phyloP scores from a whole-genome alignment of 2,329 filamentous ascomycete genomes.

The Aspergillus sp. region DNA sequence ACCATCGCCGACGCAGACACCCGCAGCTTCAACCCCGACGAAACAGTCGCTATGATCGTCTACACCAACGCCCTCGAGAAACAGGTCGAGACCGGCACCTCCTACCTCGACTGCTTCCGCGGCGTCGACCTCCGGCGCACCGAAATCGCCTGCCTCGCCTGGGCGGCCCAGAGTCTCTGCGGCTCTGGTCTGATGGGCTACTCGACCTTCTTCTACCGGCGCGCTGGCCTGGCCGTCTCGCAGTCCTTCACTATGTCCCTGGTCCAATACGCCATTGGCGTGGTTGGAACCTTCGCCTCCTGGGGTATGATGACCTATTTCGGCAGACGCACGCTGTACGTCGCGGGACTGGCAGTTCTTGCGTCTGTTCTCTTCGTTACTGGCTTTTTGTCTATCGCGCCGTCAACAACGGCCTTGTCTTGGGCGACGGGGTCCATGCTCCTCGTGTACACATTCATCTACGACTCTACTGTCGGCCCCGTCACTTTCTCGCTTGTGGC shows the following conservation, averaged over 20 bases:
- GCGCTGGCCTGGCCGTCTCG: conserved; percentile 30
- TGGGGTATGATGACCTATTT: conserved; percentile 41
- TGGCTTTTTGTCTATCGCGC: conserved; percentile 41
- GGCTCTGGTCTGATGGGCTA: conserved; percentile 33
- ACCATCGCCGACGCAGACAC: conserved; percentile 19
- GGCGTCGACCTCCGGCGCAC: conserved; percentile 38
- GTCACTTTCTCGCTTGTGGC: conserved; percentile 44
- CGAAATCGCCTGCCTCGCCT: conserved; percentile 30
- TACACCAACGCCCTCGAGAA: conserved; percentile 37
- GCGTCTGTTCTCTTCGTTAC: conserved; percentile 38
- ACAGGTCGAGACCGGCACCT: conserved; percentile 16
- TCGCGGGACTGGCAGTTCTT: conserved; percentile 35
- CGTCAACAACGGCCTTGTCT: conserved; percentile 23
- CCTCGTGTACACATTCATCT: conserved; percentile 44
- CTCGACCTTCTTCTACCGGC: conserved; percentile 33
- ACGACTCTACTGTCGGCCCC: conserved; percentile 21
- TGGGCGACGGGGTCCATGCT: conserved; percentile 45
- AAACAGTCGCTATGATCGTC: conserved; percentile 37
- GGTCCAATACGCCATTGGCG: conserved; percentile 43
- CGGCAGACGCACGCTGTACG: conserved; percentile 43
- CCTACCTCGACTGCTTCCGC: conserved; percentile 32
- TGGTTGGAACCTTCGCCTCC: conserved; percentile 43
- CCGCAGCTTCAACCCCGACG: too few species aligned
- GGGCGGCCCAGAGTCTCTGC: conserved; percentile 30
- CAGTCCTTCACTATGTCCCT: conserved; percentile 37